Conservation (phyloP, 345 rosid species). For the Nephelium lappaceum region DNA sequence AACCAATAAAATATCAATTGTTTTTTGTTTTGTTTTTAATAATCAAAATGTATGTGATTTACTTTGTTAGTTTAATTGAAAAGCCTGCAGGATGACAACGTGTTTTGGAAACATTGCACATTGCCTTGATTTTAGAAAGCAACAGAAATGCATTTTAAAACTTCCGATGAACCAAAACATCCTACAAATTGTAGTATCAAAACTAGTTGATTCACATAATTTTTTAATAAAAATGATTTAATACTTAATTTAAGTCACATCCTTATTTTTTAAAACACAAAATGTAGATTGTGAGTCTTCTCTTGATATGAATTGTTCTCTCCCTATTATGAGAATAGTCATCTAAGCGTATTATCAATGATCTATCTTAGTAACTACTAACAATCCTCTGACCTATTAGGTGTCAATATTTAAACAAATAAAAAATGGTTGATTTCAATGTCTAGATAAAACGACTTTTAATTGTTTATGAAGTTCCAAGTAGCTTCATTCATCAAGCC, state of each 20-base stretch:
- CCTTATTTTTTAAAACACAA: too few species aligned
- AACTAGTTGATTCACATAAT: too few species aligned
- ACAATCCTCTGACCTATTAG: too few species aligned
- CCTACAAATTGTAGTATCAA: background rate
- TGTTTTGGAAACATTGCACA: background rate
- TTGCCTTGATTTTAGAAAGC: background rate
- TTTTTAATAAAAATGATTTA: too few species aligned
- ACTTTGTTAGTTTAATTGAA: slow-evolving; percentile 12
- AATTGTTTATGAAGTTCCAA: background rate
- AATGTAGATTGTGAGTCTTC: too few species aligned
- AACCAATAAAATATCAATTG: slow-evolving; percentile 7
- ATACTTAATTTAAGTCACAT: too few species aligned
- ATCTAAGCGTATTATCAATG: too few species aligned
- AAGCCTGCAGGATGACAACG: slow-evolving; percentile 23
- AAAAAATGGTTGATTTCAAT: background rate
- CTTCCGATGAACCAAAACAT: background rate
- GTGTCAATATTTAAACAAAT: too few species aligned
- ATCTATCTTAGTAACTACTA: too few species aligned
- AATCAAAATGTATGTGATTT: background rate
- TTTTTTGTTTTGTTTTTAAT: background rate
- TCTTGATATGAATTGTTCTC: too few species aligned
- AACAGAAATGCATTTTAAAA: slow-evolving; percentile 5
- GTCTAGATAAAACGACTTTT: background rate
- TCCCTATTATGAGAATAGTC: too few species aligned
- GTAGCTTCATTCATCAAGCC: background rate